Conservation (phyloP, 306 rosid species). For the Mucuna pruriens region DNA sequence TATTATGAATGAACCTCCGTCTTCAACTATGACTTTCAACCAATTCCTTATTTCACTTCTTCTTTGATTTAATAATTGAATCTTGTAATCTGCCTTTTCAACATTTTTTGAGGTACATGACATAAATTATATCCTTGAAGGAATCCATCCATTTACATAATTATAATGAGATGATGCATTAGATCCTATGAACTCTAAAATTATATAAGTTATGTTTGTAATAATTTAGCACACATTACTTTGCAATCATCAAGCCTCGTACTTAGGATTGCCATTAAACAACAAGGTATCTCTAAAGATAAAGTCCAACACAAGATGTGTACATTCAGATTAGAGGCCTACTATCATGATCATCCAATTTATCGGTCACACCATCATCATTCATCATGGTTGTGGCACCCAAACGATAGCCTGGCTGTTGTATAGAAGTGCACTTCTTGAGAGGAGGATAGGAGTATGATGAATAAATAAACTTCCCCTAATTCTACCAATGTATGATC, state of each 20-base stretch:
- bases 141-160: neutral
- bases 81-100: neutral
- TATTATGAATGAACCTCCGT: constrained; percentile 99
- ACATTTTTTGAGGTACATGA: neutral
- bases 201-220: neutral
- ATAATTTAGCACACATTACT: neutral
- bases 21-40: constrained; percentile 56
- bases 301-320: neutral
- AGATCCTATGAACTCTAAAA: constrained; percentile 11
- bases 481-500: constrained; percentile 13
- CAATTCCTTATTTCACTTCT: neutral
- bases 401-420: constrained; percentile 3
- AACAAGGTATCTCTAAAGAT: constrained; percentile 1
- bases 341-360: constrained; percentile 1
- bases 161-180: constrained; percentile 7
- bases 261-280: constrained; percentile 2
- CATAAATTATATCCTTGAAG: neutral
- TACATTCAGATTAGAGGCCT: constrained; percentile 12
- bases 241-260: neutral
- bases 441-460: constrained; percentile 2
- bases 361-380: neutral
- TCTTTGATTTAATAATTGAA: constrained; percentile 26
- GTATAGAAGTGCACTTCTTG: constrained; percentile 1
- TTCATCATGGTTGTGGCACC: neutral
- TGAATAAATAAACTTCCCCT: constrained; percentile 14